A percentile compares a stretch with the other conserved stretches of the same genome.
phyloP scores from a whole-genome alignment of 805 yeast genomes.

The Suhomyces canberraensis region DNA sequence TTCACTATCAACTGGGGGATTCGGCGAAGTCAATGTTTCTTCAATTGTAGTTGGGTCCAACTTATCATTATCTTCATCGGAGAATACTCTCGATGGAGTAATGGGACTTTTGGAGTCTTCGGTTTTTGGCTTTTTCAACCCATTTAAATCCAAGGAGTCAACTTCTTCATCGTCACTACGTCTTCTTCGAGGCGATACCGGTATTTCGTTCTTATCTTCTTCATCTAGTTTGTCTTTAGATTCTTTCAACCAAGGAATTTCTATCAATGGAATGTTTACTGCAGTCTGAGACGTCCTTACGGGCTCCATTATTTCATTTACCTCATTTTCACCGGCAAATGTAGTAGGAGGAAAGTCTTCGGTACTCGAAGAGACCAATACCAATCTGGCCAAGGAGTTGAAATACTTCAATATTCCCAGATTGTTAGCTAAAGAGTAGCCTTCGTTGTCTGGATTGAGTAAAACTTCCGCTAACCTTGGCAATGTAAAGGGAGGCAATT shows the following conservation, averaged over 20 bases:
- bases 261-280: conserved; percentile 19
- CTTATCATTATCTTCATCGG: conserved; percentile 3
- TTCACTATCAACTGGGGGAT: conserved; percentile 1
- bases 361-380: conserved; percentile 26
- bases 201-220: neutral
- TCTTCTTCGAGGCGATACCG: conserved; percentile 3
- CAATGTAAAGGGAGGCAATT: conserved; percentile 47
- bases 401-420: conserved; percentile 40
- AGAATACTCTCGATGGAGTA: neutral
- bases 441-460: conserved; percentile 34
- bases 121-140: conserved; percentile 2
- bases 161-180: neutral
- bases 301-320: neutral
- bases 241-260: conserved; percentile 32
- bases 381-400: conserved; percentile 37
- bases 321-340: neutral
- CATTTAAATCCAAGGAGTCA: neutral
- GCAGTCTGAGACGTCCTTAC: conserved; percentile 7
- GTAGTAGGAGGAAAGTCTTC: conserved; percentile 17
- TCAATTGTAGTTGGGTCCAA: conserved; percentile 3
- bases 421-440: conserved; percentile 28
- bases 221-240: too few relatives aligned
- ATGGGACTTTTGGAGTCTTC: conserved; percentile 2
- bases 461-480: conserved; percentile 46
- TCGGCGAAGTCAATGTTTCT: conserved; percentile 2